Evolutionary conservation across 2,329 filamentous ascomycete species (phyloP), one percentile per base, ranked within the genome.

Genomic region (Mycosphaerella sp.): DNA sequence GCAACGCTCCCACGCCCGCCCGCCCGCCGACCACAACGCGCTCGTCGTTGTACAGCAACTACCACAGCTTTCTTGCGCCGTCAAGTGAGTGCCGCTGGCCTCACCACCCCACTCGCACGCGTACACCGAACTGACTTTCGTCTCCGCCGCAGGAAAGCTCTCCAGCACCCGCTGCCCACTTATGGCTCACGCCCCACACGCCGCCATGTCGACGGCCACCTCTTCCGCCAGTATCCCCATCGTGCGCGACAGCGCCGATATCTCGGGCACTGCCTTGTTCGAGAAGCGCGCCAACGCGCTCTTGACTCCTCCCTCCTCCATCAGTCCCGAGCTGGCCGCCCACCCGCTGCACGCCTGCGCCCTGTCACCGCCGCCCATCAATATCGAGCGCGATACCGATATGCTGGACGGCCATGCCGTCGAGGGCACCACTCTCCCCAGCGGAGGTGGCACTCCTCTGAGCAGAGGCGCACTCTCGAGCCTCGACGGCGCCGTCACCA

Each of bases 281-380:
- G 65, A 65, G 53, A 62, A 67, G 64, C 57, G 57, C 41, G 62
- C 62, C 48, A 65, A 60, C 59, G 77, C 82, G 71, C 83, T 95
- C 67, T 89, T 87, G 60, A 96, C 92, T 70, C 92, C 92, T 69
- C 92, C 92, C 41, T 95, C 92, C 77, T 96, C 91, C 73, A 90
- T 96, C 70, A 96, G 91, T 58, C 92, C 92, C 46, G 85, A 83
- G 64, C 80, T 96, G 62, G 84, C 86, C 65, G 88, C 91, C 56
- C 88, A 92, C 66, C 86, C 86, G 66, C 82, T 87, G 69, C 87
- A 86, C 71, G 80, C 82, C 59, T 53, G 47, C 41, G 57, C 76
- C 46, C 67, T 72, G 61, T 72, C 75, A 56, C 70, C 74, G 50
- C 69, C 73, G 45, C 69, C 76, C 55, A 66, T 76, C 59, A 72